Evolutionary conservation across 78 protist genomes (phyloP), one percentile per base, ranked within the genome.

Genomic region (Dictyostelium purpureum): DNA sequence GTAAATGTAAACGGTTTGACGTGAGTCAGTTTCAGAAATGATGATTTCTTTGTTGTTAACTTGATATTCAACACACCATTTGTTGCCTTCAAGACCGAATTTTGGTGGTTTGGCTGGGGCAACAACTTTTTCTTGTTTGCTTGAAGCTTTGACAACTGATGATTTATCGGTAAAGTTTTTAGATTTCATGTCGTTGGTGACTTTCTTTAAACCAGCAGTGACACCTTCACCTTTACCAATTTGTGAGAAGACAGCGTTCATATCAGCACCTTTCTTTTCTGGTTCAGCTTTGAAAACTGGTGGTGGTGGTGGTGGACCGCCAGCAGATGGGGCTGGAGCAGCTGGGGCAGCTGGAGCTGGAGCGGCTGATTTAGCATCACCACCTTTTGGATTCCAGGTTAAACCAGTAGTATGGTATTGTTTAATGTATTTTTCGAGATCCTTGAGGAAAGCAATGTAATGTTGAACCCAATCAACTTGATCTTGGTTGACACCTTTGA

Each of bases 11-110:
- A 97, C 96, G 42, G 78, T 71, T 56, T 97, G 97, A 16, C 52
- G 33, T 16, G 67, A 18, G 40, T 88, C 96, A 35, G 88, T 77
- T 37, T 87, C 92, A 18, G 42, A 74, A 51, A 96, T 89, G 78
- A 77, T 69, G 6, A 96, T 42, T 61, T 51, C 56, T 81, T 83
- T 47, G 94, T 80, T 89, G 49, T 59, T 61, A 16, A n/a, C 76
- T 59, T 96, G 96, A 87, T 88, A 26, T 77, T 96, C 98, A 45
- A 97, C 82, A 2, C 24, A 14, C 99, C 99, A 97, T 85, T 95
- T 95, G 95, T 96, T 97, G 51, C 96, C 97, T 40, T 88, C 89
- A 19, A 87, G 90, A 47, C 74, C 89, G 4, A 81, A 61, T 38
- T 42, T 57, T 16, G 96, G 90, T 56, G 93, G 88, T 79, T 70